Evolutionary conservation across 2,329 filamentous ascomycete species (phyloP).

Genomic region (Fusarium duplospermum): DNA sequence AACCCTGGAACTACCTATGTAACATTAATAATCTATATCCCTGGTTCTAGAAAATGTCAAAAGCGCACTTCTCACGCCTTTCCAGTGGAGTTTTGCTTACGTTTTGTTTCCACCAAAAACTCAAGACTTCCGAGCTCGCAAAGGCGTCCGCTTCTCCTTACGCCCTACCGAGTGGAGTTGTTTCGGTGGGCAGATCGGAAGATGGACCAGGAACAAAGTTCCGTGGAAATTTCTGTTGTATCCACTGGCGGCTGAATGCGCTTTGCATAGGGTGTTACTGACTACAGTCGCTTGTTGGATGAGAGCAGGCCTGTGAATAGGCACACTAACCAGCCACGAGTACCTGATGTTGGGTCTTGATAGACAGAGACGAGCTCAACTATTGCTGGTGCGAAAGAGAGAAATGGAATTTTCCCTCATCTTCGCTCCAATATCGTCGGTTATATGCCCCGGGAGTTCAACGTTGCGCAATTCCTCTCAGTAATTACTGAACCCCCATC

Average conservation of each 20-base stretch:
- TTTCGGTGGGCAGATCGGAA: background rate
- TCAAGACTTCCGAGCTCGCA: background rate
- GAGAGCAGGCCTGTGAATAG: background rate
- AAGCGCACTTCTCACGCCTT: background rate
- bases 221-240: background rate
- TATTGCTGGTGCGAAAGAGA: too few relatives aligned
- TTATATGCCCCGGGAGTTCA: background rate
- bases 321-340: background rate
- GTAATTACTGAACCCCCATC: background rate
- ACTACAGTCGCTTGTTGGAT: background rate
- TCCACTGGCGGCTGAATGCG: background rate
- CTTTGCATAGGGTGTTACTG: background rate
- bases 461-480: background rate
- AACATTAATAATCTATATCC: background rate
- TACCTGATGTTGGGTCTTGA: background rate
- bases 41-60: background rate
- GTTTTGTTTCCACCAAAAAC: background rate
- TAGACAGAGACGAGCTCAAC: background rate
- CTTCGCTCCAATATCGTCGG: background rate
- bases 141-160: background rate
- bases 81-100: background rate
- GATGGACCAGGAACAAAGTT: background rate
- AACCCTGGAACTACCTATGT: background rate
- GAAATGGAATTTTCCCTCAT: too few relatives aligned
- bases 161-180: background rate